Evolutionary conservation across 768 basidiomycete genomes (phyloP).

Genomic region (Leucocoprinus sp.): DNA sequence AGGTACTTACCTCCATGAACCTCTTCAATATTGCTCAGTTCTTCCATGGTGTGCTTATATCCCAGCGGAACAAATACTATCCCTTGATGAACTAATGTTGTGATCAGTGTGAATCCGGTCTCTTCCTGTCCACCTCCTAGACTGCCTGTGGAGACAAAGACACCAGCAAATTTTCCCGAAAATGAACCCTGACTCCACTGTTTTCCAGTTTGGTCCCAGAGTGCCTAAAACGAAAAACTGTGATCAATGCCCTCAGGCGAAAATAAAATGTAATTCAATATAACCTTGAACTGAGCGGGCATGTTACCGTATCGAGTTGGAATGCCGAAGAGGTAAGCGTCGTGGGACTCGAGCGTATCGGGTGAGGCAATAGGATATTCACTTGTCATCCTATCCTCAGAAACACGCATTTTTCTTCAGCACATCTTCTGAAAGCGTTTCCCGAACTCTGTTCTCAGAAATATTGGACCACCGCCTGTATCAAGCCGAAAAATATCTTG

Average conservation of each 20-base stretch:
- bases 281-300: constrained; percentile 44
- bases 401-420: constrained; percentile 43
- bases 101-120: constrained; percentile 42
- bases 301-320: constrained; percentile 68
- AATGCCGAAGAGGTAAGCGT: constrained; percentile 61
- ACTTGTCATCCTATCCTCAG: neutral
- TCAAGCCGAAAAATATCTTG: neutral
- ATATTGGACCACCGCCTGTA: neutral
- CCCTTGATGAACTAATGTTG: constrained; percentile 62
- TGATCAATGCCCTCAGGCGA: neutral
- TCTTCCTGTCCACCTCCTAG: constrained; percentile 73
- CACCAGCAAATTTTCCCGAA: constrained; percentile 62
- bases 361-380: constrained; percentile 48
- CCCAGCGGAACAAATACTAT: constrained; percentile 66
- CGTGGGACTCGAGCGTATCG: constrained; percentile 38
- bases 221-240: constrained; percentile 30
- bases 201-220: constrained; percentile 68
- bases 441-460: constrained; percentile 36
- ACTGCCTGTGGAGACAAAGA: constrained; percentile 66
- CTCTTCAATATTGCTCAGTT: constrained; percentile 33
- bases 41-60: constrained; percentile 37
- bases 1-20: constrained; percentile 45
- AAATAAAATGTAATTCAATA: neutral
- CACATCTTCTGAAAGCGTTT: constrained; percentile 55
- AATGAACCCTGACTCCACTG: constrained; percentile 57